Conservation (phyloP, 805 yeast species). For the Candida cerambycidarum region DNA sequence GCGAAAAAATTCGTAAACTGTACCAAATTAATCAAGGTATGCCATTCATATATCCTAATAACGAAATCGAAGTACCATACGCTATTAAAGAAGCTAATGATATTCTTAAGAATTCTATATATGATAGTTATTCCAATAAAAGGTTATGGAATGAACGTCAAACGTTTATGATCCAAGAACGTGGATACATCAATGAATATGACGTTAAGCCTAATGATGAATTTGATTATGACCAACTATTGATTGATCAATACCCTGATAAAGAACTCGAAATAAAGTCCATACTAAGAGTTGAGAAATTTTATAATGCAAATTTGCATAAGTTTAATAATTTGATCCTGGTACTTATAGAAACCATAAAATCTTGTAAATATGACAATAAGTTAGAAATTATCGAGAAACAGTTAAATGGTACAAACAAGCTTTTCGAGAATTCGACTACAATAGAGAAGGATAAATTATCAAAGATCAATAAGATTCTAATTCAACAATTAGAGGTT, state of each 20-base stretch:
- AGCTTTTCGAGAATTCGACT: constrained; percentile 19
- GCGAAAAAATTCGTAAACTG: constrained; percentile 50
- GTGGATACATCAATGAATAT: constrained; percentile 45
- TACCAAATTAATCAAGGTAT: constrained; percentile 66
- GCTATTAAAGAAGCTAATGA: constrained; percentile 80
- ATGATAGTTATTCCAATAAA: constrained; percentile 63
- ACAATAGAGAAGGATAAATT: constrained; percentile 8
- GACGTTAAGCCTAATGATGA: constrained; percentile 15
- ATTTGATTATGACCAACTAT: constrained; percentile 29
- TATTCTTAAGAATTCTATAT: constrained; percentile 59
- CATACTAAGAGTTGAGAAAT: constrained; percentile 56
- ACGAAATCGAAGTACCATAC: constrained; percentile 52
- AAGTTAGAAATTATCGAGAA: constrained; percentile 35
- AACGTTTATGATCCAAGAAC: constrained; percentile 67
- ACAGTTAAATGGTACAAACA: constrained; percentile 35
- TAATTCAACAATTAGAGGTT: constrained; percentile 51
- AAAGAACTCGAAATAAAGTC: constrained; percentile 37
- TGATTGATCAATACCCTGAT: constrained; percentile 30
- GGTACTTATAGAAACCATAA: constrained; percentile 64
- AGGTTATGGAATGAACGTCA: constrained; percentile 75
- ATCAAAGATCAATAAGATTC: constrained; percentile 21
- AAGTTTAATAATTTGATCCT: constrained; percentile 62
- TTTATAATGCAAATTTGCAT: constrained; percentile 54
- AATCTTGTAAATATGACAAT: constrained; percentile 45
- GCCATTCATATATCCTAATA: constrained; percentile 65